A percentile compares a stretch with the other conserved stretches of the same genome.
These are phyloP conservation scores for Fusarium nisikadoi DNA, from an alignment of 2,329 filamentous ascomycete species.

Conservation along the genomic window DNA sequence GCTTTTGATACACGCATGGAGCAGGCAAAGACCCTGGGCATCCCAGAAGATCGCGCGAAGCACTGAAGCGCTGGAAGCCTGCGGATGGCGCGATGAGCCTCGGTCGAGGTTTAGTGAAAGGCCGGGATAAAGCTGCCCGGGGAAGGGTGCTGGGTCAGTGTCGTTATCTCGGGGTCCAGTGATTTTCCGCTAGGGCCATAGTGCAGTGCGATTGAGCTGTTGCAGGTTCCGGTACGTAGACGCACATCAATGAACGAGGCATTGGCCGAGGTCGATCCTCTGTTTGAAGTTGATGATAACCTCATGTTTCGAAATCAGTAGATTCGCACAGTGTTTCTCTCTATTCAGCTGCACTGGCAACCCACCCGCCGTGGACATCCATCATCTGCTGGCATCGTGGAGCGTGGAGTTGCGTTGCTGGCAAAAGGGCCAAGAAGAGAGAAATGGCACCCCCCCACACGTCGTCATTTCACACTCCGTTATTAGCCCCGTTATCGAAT, in stretches of 20 bases:
- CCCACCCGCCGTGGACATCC: conserved; percentile 30
- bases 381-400: conserved; percentile 32
- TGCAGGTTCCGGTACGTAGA: not conserved
- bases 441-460: conserved; percentile 42
- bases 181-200: not conserved
- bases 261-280: no score
- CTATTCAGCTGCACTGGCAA: conserved; percentile 41
- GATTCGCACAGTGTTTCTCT: conserved; percentile 41
- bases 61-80: conserved; percentile 19
- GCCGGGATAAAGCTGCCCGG: conserved; percentile 13
- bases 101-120: conserved; percentile 33
- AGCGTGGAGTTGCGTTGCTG: conserved; percentile 30
- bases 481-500: conserved; percentile 45
- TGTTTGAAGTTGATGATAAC: conserved; percentile 14
- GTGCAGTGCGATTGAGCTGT: not conserved
- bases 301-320: conserved; percentile 4
- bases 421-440: conserved; percentile 37
- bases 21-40: conserved; percentile 26
- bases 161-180: conserved; percentile 7
- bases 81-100: conserved; percentile 38
- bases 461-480: conserved; percentile 45
- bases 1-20: conserved; percentile 23
- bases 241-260: not conserved
- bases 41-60: conserved; percentile 27
- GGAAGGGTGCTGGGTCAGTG: conserved; percentile 4